Conservation (phyloP, 2,329 filamentous ascomycete species). For the Scedosporium apiospermum region DNA sequence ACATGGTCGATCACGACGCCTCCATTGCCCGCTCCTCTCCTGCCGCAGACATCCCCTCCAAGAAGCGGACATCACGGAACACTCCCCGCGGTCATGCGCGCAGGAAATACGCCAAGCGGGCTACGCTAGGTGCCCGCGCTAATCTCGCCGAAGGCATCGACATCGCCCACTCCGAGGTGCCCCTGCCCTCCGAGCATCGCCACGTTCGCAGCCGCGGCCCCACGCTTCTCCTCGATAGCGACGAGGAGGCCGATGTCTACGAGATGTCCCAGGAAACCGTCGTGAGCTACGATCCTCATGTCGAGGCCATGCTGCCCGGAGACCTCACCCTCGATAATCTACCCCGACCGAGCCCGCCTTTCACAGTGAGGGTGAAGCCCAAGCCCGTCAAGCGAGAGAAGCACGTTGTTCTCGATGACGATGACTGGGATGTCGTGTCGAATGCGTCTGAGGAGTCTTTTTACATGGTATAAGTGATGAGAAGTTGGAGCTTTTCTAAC, state of each 20-base stretch:
- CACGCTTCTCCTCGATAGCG: neutral
- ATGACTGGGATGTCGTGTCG: slow-evolving; percentile 5
- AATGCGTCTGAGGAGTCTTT: slow-evolving; percentile 5
- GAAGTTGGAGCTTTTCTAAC: neutral
- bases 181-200: neutral
- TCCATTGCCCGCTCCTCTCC: neutral
- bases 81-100: neutral
- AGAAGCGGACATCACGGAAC: neutral
- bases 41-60: neutral
- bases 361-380: neutral
- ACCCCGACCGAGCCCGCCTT: neutral
- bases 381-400: neutral
- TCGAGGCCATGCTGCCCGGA: neutral
- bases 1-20: neutral
- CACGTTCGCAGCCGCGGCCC: neutral
- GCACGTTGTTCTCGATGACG: neutral
- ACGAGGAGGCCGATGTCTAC: neutral
- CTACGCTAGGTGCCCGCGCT: neutral
- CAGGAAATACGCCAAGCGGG: neutral
- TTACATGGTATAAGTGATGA: slow-evolving; percentile 3
- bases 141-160: neutral
- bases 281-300: slow-evolving; percentile 1
- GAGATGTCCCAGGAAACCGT: neutral
- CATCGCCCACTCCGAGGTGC: neutral
- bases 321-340: slow-evolving; percentile 3